These are phyloP conservation scores for Aspergillus viridinutans DNA, from an alignment of 2,329 filamentous ascomycete genomes.

Conservation along the genomic window DNA sequence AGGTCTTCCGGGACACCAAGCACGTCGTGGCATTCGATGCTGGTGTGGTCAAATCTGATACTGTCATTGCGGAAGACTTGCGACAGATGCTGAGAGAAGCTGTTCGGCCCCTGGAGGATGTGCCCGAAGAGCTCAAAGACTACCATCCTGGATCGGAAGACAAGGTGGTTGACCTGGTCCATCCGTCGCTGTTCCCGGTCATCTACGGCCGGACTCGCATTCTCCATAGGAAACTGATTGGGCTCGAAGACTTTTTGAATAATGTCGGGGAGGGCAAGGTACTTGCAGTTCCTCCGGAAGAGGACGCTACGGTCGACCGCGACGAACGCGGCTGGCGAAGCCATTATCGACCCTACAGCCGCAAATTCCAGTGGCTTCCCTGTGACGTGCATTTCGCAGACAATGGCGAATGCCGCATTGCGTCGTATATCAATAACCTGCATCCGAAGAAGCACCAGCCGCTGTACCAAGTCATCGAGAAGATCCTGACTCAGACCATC, in stretches of 20 bases:
- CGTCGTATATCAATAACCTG: constrained; percentile 45
- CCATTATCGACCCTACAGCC: constrained; percentile 16
- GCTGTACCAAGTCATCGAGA: constrained; percentile 37
- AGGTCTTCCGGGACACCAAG: constrained; percentile 34
- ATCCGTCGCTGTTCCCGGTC: constrained; percentile 51
- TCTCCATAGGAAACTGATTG: constrained; percentile 14
- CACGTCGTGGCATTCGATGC: constrained; percentile 45
- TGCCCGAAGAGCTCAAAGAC: constrained; percentile 47
- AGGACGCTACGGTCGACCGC: neutral
- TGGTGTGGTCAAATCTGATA: constrained; percentile 53
- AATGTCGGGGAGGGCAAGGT: neutral
- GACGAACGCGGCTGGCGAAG: neutral
- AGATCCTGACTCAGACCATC: constrained; percentile 36
- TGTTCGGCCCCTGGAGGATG: constrained; percentile 48
- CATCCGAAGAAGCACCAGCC: constrained; percentile 31
- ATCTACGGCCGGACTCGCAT: constrained; percentile 24
- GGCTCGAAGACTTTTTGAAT: constrained; percentile 17
- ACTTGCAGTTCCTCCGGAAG: constrained; percentile 7
- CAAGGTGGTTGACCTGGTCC: constrained; percentile 60
- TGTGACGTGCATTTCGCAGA: constrained; percentile 31
- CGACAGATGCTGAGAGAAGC: constrained; percentile 42
- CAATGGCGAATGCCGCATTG: constrained; percentile 23
- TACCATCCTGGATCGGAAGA: constrained; percentile 58
- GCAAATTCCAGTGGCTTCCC: constrained; percentile 47
- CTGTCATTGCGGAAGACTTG: constrained; percentile 37